Percentiles rank a stretch among this genome's conserved stretches.
Conservation (phyloP, 23 red algal species). For the Gracilaria domingensis region DNA sequence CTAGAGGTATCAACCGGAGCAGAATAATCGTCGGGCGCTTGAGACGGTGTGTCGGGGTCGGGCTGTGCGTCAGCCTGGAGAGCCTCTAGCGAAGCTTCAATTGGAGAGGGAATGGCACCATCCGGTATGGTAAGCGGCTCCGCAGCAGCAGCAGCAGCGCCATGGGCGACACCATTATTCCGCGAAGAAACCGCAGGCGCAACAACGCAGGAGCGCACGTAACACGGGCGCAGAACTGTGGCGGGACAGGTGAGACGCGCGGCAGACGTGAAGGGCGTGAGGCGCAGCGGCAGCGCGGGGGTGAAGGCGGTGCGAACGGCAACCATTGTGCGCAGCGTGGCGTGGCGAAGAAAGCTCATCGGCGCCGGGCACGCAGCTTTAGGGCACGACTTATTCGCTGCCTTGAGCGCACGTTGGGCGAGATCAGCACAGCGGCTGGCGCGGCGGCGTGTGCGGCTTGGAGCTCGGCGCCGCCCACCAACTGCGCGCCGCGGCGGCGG, state of each 20-base stretch:
- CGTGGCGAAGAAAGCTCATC: conserved; percentile 8
- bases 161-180: neutral
- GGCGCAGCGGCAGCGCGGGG: conserved; percentile 11
- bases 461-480: neutral
- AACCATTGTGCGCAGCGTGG: conserved; percentile 36
- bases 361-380: neutral
- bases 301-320: conserved; percentile 29
- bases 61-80: neutral
- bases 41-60: too few relatives aligned
- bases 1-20: neutral
- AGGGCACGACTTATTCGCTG: neutral
- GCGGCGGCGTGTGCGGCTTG: neutral
- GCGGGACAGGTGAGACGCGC: conserved; percentile 12
- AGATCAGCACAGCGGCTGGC: neutral
- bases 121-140: conserved; percentile 1
- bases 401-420: neutral
- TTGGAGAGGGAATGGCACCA: neutral
- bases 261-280: neutral
- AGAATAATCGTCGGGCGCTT: neutral
- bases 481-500: neutral
- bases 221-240: neutral
- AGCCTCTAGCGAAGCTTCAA: neutral
- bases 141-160: neutral
- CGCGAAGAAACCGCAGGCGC: neutral
- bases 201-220: conserved; percentile 24